Evolutionary conservation across 257 asterid genomes (phyloP).

Genomic region (Scutellaria baicalensis): DNA sequence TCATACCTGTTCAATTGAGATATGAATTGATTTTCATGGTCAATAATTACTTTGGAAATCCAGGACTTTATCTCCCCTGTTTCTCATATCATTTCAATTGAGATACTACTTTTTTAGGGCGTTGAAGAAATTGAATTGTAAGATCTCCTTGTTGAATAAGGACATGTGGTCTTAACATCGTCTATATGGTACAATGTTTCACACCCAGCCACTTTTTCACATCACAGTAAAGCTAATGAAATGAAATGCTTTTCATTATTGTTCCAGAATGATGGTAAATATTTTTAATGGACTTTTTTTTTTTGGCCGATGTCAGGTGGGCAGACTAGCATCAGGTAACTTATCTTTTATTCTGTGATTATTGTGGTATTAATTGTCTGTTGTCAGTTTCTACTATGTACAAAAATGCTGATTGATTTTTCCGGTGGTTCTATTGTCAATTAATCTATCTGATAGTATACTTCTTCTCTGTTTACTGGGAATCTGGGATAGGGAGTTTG

Average conservation of each 20-base stretch:
- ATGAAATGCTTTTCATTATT: not conserved
- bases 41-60: too few species aligned
- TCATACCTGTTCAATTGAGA: too few species aligned
- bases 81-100: too few species aligned
- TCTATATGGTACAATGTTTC: too few species aligned
- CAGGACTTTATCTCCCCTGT: too few species aligned
- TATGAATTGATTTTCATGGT: too few species aligned
- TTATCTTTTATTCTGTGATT: constrained; percentile 5
- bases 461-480: not conserved
- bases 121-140: too few species aligned
- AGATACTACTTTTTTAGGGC: too few species aligned
- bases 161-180: too few species aligned
- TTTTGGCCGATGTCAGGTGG: constrained; percentile 66
- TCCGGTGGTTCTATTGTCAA: not conserved
- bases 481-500: not conserved
- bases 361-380: constrained; percentile 10
- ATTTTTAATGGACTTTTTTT: constrained; percentile 11
- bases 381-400: not conserved
- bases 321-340: constrained; percentile 97
- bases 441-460: not conserved
- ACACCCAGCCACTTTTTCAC: too few species aligned
- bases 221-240: not conserved
- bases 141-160: too few species aligned
- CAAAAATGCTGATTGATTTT: not conserved
- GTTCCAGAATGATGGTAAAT: not conserved